Conservation (phyloP, 192 early-diverging fungal species). For the Umbelopsis sp. region DNA sequence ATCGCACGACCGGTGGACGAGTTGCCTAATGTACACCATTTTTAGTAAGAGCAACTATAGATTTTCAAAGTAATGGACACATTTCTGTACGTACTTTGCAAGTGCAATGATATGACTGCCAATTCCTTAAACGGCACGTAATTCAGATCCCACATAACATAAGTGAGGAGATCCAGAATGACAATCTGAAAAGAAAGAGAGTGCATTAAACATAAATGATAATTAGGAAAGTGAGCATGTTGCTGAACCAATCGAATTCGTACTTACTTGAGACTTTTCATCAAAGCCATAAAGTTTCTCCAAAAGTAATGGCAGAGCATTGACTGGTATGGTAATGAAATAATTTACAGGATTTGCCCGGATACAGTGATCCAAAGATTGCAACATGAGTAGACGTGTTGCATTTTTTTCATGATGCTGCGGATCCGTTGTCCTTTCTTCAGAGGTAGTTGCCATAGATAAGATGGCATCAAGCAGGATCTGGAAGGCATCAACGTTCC, state of each 20-base stretch:
- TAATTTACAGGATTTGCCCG: constrained; percentile 58
- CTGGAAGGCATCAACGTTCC: constrained; percentile 53
- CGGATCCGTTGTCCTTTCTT: constrained; percentile 20
- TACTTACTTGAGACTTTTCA: constrained; percentile 43
- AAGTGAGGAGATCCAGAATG: constrained; percentile 54
- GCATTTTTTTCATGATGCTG: constrained; percentile 34
- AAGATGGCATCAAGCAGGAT: constrained; percentile 44
- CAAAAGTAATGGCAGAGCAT: constrained; percentile 50
- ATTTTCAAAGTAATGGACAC: background rate
- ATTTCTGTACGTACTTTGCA: constrained; percentile 45
- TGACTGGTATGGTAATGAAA: constrained; percentile 53
- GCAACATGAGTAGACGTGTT: constrained; percentile 23
- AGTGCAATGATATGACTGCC: constrained; percentile 52
- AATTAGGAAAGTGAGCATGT: too few relatives aligned
- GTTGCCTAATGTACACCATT: constrained; percentile 28
- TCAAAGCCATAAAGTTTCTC: constrained; percentile 55
- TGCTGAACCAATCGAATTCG: too few relatives aligned
- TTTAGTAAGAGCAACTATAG: background rate
- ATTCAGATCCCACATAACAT: constrained; percentile 57
- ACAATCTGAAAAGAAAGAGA: constrained; percentile 31
- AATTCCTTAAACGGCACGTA: constrained; percentile 66
- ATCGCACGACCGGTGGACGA: constrained; percentile 52
- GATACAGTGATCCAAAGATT: constrained; percentile 26
- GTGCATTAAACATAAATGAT: background rate
- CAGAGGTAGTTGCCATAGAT: constrained; percentile 16